Base-by-base conservation (phyloP, 208 protist genomes). In the Crithidia brevicula region DNA sequence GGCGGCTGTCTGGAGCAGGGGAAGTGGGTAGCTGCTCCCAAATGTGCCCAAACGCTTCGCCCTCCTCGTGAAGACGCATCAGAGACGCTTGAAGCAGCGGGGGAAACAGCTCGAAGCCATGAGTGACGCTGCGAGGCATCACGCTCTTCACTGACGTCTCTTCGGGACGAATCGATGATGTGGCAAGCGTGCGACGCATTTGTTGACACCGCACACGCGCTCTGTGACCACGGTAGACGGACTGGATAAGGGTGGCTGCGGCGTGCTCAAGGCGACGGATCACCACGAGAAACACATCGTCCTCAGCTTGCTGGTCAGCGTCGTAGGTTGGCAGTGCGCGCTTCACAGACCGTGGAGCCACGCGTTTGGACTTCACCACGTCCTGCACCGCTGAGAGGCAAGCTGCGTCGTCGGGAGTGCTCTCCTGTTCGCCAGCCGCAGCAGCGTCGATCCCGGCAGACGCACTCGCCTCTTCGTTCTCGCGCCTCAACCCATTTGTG, bases 191-290 rank as follows among this genome's bases (percentile, higher is more conserved):
- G n/a, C 8, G 49, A 18, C 62, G 89, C 85, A 11, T 76, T 74
- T 54, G 38, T 10, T 49, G 49, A 15, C 51, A 20, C 38, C 2
- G 50, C 47, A 40, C 16, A 43, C 73, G 74, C 0, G 53, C 61
- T 3, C 70, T 56, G 30, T 75, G 73, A 1, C 83, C 86, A 11
- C 91, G 74, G 67, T 79, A 92, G 22, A 77, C 42, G 0, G 84
- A 67, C 67, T 96, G 91, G 66, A 96, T 91, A 11, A 65, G 69
- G n/a, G 73, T 82, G 11, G 83, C 91, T 9, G 86, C 86, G 1
- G 67, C 50, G 15, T 75, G 54, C 20, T 76, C 77, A 15, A 92
- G 71, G 0, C 67, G 67, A 13, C 77, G 78, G 11, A 86, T 31
- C 9, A 92, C 83, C 0, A 68, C 72, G 10, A 96, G 66, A 73